Conservation (phyloP, 768 basidiomycete genomes). For the Boletus eberwhitei region DNA sequence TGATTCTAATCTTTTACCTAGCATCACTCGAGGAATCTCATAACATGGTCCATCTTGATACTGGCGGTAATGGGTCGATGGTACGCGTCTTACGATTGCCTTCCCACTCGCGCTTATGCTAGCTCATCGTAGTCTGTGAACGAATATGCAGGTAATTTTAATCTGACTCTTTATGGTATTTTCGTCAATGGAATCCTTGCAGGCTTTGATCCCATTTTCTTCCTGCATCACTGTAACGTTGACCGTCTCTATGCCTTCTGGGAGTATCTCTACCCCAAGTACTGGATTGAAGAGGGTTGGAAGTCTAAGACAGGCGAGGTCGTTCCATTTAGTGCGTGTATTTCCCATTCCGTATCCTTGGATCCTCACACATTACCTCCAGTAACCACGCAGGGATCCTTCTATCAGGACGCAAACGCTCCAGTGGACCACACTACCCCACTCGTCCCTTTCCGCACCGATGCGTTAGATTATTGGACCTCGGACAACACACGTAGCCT, state of each 20-base stretch:
- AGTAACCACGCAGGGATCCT: constrained; percentile 5
- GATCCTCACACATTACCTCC: neutral
- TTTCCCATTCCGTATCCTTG: neutral
- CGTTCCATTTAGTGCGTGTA: constrained; percentile 7
- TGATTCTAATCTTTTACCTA: neutral
- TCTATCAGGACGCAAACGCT: neutral
- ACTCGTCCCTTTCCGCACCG: constrained; percentile 15
- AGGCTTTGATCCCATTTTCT: constrained; percentile 21
- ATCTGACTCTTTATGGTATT: neutral
- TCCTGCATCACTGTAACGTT: constrained; percentile 17
- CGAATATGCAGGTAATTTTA: constrained; percentile 18
- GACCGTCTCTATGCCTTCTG: constrained; percentile 21
- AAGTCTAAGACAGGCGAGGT: neutral
- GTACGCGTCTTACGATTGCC: neutral
- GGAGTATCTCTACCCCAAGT: constrained; percentile 20
- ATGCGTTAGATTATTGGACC: constrained; percentile 8
- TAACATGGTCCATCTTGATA: constrained; percentile 17
- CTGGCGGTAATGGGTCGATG: constrained; percentile 17
- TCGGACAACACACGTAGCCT: constrained; percentile 11
- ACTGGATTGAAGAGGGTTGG: constrained; percentile 17
- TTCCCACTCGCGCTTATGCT: neutral
- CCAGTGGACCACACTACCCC: neutral
- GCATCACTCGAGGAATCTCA: constrained; percentile 21
- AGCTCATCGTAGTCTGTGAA: constrained; percentile 4
- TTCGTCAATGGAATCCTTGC: neutral